Conservation (phyloP, 371 early-diverging fungal species). For the Rhizopus microsporus region DNA sequence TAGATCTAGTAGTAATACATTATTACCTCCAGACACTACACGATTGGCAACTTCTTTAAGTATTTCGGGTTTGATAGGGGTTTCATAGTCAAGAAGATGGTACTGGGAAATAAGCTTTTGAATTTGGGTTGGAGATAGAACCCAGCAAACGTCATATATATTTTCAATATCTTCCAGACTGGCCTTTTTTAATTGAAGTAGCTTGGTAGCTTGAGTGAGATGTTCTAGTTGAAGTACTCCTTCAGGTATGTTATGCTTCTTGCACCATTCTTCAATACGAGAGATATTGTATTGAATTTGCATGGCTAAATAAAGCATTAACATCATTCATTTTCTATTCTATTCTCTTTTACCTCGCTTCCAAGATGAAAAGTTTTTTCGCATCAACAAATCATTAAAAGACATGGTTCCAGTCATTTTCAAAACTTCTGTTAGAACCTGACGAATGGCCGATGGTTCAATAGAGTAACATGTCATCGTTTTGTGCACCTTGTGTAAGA, state of each 20-base stretch:
- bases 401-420: conserved; percentile 87
- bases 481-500: conserved; percentile 86
- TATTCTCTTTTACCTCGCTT: conserved; percentile 67
- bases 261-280: conserved; percentile 96
- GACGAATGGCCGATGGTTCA: conserved; percentile 71
- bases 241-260: conserved; percentile 85
- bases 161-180: conserved; percentile 90
- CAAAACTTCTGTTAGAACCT: conserved; percentile 86
- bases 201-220: conserved; percentile 91
- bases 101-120: conserved; percentile 90
- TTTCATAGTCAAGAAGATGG: conserved; percentile 77
- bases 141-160: conserved; percentile 94
- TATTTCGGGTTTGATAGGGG: conserved; percentile 71
- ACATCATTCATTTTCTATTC: conserved; percentile 46
- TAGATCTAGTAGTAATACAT: conserved; percentile 82
- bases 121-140: conserved; percentile 92
- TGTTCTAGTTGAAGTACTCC: conserved; percentile 89
- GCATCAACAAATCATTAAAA: conserved; percentile 95
- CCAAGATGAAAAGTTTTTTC: conserved; percentile 86
- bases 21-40: conserved; percentile 78
- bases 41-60: conserved; percentile 83
- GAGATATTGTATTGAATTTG: conserved; percentile 98
- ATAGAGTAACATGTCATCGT: conserved; percentile 93
- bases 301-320: conserved; percentile 61
- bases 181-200: conserved; percentile 92